Evolutionary conservation across 208 protist species (phyloP).

Genomic region (Trypanosoma conorhini): DNA sequence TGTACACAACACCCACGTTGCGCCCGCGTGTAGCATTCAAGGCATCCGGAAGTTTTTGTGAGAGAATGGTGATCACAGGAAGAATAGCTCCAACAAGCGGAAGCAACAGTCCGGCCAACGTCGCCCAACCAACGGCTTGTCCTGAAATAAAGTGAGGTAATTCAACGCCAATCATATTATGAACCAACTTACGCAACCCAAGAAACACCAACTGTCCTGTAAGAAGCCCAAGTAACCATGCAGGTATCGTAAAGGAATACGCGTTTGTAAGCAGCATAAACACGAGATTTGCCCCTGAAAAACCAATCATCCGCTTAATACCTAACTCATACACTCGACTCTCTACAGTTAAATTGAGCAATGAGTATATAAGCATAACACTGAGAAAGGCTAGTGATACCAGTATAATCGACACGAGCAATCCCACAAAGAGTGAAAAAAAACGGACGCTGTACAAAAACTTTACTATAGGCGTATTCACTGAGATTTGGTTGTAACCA

Average conservation of each 20-base stretch:
- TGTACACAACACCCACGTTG: conserved; percentile 66
- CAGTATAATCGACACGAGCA: conserved; percentile 91
- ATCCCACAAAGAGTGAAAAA: conserved; percentile 87
- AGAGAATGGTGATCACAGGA: conserved; percentile 80
- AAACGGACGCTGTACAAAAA: conserved; percentile 63
- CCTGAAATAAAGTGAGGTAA: conserved; percentile 38
- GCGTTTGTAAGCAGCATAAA: conserved; percentile 64
- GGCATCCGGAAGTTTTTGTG: conserved; percentile 74
- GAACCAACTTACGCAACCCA: conserved; percentile 36
- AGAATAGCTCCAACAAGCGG: conserved; percentile 82
- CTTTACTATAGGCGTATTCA: conserved; percentile 54
- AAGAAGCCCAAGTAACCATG: conserved; percentile 77
- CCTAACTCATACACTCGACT: conserved; percentile 93
- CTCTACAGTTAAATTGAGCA: conserved; percentile 93
- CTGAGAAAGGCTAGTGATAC: conserved; percentile 79
- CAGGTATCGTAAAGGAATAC: conserved; percentile 77
- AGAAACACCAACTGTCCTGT: conserved; percentile 58
- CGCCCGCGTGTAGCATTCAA: conserved; percentile 79
- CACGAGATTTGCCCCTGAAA: conserved; percentile 44
- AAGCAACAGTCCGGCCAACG: conserved; percentile 75
- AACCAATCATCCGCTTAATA: conserved; percentile 93
- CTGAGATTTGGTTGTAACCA: conserved; percentile 65
- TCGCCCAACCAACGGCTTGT: conserved; percentile 57
- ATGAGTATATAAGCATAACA: conserved; percentile 92
- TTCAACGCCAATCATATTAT: conserved; percentile 32